Evolutionary conservation across 164 flowering plant species (phyloP).

Genomic region (Magnolia officinalis): DNA sequence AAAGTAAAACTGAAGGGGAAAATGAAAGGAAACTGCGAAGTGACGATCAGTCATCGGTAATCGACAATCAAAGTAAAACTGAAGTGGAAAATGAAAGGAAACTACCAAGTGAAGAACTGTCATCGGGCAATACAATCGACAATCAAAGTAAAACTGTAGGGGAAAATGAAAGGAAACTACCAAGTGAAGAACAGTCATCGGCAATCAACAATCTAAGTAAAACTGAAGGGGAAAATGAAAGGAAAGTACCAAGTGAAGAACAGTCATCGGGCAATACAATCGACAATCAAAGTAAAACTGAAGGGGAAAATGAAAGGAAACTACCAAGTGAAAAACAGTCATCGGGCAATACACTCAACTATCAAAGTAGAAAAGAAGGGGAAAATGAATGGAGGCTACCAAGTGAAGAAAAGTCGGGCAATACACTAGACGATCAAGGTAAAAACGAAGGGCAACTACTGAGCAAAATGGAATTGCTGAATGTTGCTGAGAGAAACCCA

Average conservation of each 20-base stretch:
- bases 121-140: not conserved
- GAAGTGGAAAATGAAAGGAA: not conserved
- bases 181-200: not conserved
- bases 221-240: not conserved
- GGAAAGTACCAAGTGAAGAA: not conserved
- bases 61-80: not conserved
- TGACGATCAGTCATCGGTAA: not conserved
- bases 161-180: not conserved
- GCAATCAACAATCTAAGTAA: constrained; percentile 2
- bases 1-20: not conserved
- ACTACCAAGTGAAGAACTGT: not conserved
- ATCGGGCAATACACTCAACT: not conserved
- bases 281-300: not conserved
- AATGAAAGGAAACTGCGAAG: not conserved
- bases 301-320: not conserved
- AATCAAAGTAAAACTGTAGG: not conserved
- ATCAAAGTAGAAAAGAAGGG: not conserved
- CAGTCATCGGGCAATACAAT: not conserved
- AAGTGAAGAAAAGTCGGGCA: constrained; percentile 13
- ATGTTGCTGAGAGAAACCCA: constrained; percentile 14
- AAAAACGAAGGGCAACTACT: constrained; percentile 17
- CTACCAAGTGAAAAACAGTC: not conserved
- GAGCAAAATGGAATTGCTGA: constrained; percentile 23
- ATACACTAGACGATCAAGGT: constrained; percentile 9
- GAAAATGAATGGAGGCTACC: not conserved